Evolutionary conservation across 2,329 filamentous ascomycete species (phyloP).

Genomic region (Alternaria sp.): DNA sequence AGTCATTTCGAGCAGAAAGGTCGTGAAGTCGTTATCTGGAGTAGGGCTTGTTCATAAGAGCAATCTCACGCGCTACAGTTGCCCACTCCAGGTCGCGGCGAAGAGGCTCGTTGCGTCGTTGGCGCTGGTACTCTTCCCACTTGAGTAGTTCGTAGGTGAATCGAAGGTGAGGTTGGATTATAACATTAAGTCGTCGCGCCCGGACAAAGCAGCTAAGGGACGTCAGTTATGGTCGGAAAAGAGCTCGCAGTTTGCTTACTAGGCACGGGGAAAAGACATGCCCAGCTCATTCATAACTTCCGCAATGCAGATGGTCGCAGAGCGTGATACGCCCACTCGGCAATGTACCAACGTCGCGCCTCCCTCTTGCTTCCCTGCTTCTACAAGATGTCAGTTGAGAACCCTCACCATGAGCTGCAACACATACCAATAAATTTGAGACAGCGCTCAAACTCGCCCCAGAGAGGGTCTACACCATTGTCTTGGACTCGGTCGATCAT

Average conservation of each 20-base stretch:
- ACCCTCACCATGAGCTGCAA: background rate
- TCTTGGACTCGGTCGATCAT: constrained; percentile 89
- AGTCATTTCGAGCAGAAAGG: constrained; percentile 24
- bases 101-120: constrained; percentile 62
- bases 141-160: constrained; percentile 94
- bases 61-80: constrained; percentile 87
- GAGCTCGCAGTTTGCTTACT: constrained; percentile 60
- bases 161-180: constrained; percentile 94
- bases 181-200: constrained; percentile 91
- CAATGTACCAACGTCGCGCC: constrained; percentile 94
- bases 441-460: constrained; percentile 83
- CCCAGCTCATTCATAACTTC: constrained; percentile 88
- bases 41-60: constrained; percentile 95
- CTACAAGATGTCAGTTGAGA: constrained; percentile 58
- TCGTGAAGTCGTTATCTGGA: constrained; percentile 63
- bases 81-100: constrained; percentile 91
- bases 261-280: constrained; percentile 88
- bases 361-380: constrained; percentile 77
- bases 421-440: constrained; percentile 89
- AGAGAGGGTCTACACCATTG: constrained; percentile 94
- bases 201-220: constrained; percentile 80
- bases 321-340: constrained; percentile 92
- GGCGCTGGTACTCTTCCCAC: constrained; percentile 85
- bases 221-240: constrained; percentile 18
- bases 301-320: constrained; percentile 98